Conservation (phyloP, 345 rosid species). For the Citropsis articulata region DNA sequence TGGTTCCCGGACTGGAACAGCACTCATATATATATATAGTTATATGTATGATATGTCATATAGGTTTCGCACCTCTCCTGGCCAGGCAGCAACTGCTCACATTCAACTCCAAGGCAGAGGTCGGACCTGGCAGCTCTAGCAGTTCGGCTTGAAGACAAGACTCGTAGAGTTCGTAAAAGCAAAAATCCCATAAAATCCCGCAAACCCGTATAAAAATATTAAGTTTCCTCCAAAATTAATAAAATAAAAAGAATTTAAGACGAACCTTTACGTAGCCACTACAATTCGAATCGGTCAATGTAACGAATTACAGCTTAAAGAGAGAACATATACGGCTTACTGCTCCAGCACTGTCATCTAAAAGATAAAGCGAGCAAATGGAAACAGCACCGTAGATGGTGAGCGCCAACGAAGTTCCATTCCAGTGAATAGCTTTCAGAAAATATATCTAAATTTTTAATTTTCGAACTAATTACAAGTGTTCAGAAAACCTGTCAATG, state of each 20-base stretch:
- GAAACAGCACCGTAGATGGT: neutral
- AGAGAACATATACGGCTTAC: neutral
- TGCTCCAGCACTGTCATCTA: neutral
- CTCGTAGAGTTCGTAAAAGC: neutral
- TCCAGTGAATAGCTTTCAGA: neutral
- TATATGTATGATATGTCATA: no score
- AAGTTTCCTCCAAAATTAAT: neutral
- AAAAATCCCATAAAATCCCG: neutral
- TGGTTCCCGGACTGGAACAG: no score
- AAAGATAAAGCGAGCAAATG: neutral
- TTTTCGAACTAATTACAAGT: no score
- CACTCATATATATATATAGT: no score
- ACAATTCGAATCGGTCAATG: neutral
- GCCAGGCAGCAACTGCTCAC: no score
- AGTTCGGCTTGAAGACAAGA: no score
- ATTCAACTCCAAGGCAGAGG: no score
- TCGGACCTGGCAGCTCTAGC: no score
- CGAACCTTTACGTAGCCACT: neutral
- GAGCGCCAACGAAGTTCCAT: neutral
- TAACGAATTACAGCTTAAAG: neutral
- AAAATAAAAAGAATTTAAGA: neutral
- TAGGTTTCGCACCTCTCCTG: neutral
- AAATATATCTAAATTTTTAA: no score
- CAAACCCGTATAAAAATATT: neutral
- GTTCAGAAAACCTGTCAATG: no score